Conservation (phyloP, 148 eudicot species). For the Persicaria tinctoria region DNA sequence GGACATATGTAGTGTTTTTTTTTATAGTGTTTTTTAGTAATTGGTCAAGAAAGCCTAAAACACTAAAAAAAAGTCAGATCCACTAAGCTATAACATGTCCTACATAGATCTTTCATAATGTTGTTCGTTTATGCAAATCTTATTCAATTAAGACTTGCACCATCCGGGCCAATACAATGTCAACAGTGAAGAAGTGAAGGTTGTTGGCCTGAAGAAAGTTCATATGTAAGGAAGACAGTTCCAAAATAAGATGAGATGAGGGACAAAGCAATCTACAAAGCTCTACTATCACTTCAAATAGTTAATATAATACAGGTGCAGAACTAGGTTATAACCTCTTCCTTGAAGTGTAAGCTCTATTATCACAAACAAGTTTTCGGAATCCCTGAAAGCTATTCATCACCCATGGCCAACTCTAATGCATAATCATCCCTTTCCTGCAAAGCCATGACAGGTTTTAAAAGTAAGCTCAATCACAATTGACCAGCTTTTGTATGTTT, state of each 20-base stretch:
- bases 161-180: not conserved
- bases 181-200: not conserved
- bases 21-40: too few relatives aligned
- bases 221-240: not conserved
- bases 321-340: not conserved
- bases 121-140: not conserved
- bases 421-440: constrained; percentile 97
- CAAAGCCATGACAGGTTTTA: constrained; percentile 10
- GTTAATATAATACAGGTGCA: constrained; percentile 4
- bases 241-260: not conserved
- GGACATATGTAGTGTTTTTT: not conserved
- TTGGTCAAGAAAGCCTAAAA: too few relatives aligned
- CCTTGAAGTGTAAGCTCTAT: not conserved
- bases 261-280: constrained; percentile 5
- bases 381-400: constrained; percentile 39
- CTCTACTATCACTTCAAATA: not conserved
- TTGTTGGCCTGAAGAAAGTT: not conserved
- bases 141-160: not conserved
- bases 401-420: constrained; percentile 88
- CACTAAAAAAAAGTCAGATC: too few relatives aligned
- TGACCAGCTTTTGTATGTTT: not conserved
- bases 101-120: not conserved
- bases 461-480: not conserved
- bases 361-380: not conserved
- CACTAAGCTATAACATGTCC: too few relatives aligned